Conservation (phyloP, 352 stramenopile species). For the Phytophthora sansomeana region DNA sequence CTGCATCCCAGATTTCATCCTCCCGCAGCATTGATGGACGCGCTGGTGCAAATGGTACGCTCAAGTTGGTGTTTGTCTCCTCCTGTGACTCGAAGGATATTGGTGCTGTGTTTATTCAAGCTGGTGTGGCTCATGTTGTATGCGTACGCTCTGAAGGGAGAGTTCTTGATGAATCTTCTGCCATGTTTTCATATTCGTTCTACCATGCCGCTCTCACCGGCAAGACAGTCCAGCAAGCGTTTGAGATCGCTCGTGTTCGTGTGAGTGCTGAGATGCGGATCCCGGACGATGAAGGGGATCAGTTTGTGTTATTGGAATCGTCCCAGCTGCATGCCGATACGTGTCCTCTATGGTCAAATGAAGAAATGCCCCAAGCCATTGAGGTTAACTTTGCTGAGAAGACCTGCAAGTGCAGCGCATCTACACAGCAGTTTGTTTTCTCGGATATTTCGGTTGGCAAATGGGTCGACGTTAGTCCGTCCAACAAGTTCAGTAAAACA, state of each 20-base stretch:
- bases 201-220: constrained; percentile 78
- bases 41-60: constrained; percentile 36
- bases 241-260: constrained; percentile 75
- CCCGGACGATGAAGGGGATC: constrained; percentile 67
- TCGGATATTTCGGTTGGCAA: constrained; percentile 77
- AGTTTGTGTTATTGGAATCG: constrained; percentile 81
- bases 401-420: constrained; percentile 61
- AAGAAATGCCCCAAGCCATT: constrained; percentile 43
- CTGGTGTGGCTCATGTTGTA: constrained; percentile 79
- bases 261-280: constrained; percentile 78
- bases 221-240: constrained; percentile 80
- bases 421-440: constrained; percentile 70
- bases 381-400: constrained; percentile 61
- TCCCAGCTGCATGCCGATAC: constrained; percentile 64
- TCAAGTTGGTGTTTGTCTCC: constrained; percentile 87
- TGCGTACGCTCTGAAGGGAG: constrained; percentile 76
- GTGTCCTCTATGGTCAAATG: constrained; percentile 48
- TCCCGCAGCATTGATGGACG: constrained; percentile 43
- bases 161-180: constrained; percentile 75
- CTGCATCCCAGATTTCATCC: constrained; percentile 23
- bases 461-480: constrained; percentile 77
- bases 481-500: constrained; percentile 76
- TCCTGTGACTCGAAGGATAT: constrained; percentile 82
- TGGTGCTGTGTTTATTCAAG: constrained; percentile 83
- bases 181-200: constrained; percentile 82